Conservation (phyloP, 2,329 filamentous ascomycete species). For the Paraphaeosphaeria minitans region DNA sequence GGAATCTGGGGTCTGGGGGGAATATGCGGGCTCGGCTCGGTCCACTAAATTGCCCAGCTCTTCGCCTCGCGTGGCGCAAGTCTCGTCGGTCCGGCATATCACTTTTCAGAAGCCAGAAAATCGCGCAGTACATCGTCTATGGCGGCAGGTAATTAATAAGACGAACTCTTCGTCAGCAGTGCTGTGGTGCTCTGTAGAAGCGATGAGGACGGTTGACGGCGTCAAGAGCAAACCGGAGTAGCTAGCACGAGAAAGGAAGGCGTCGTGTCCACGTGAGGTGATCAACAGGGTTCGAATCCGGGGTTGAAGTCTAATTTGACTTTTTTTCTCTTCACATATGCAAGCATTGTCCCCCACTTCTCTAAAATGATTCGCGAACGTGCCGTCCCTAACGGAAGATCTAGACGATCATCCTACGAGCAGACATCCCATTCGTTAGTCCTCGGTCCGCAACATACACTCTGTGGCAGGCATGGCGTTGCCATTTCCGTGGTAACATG, state of each 20-base stretch:
- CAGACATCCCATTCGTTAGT: neutral
- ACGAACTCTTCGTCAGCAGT: neutral
- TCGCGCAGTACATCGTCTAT: neutral
- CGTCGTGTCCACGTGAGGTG: neutral
- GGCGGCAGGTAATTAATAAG: neutral
- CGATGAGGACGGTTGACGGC: neutral
- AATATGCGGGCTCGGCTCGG: neutral
- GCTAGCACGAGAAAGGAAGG: constrained; percentile 1
- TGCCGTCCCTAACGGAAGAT: neutral
- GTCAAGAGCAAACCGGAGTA: neutral
- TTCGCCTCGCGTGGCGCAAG: neutral
- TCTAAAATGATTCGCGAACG: neutral
- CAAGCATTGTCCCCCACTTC: neutral
- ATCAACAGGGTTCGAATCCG: neutral
- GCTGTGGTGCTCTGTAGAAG: neutral
- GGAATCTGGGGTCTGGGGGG: neutral
- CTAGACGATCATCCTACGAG: neutral
- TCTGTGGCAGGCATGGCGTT: neutral
- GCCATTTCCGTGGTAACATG: constrained; percentile 1
- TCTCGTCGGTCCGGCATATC: neutral
- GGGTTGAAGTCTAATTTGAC: neutral
- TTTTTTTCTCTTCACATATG: neutral
- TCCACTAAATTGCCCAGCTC: neutral
- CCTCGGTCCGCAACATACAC: neutral
- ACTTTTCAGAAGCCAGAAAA: neutral